Evolutionary conservation across 2,329 filamentous ascomycete species (phyloP), one percentile per base, ranked within the genome.

Genomic region (Tolypocladium album): DNA sequence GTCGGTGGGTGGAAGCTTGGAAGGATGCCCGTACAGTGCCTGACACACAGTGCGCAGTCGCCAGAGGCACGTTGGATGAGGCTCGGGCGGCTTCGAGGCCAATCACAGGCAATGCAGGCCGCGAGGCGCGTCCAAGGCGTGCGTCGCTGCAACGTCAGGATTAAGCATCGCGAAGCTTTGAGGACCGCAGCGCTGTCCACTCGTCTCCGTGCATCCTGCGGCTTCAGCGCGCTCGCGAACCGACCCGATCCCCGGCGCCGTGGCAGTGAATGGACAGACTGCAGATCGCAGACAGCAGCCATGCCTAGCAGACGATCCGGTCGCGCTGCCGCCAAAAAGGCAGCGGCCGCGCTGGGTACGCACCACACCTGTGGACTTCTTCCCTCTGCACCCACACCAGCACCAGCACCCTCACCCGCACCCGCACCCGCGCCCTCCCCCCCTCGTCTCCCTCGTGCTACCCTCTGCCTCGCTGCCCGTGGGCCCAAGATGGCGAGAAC

Each of bases 301-400:
- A 72, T 72, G 70, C 68, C 69, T 64, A 77, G 78, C 63, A 76
- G 77, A 70, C 74, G 79, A 69, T 80, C 79, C 64, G 79, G 79
- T 63, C 78, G 79, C 72, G 79, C 79, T 64, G 79, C 79, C 63
- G 79, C 79, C 55, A 81, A 79, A 71, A 78, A 78, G 69, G 79
- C 79, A 62, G 78, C 79, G 62, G 79, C 79, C 64, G 79, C 79
- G 64, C 72, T 82, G 65, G 79, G 79, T 82, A 74, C 69, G 78
- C 74, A 60, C 57, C 31, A 42, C 27, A 3, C 27, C 27, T 31
- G 3, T 31, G 27, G 27, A 31, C 60, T 57, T 8, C 34, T 40
- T 55, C 50, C 50, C 9, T 36, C n/a, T 22, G 50, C 50, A 53
- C 13, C 50, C 34, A 36, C 50, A 53, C 50, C 50, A 22, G 17